Evolutionary conservation across 495 filamentous ascomycete species (phyloP), one percentile per base, ranked within the genome.

Genomic region (Hypomontagnella monticulosa): DNA sequence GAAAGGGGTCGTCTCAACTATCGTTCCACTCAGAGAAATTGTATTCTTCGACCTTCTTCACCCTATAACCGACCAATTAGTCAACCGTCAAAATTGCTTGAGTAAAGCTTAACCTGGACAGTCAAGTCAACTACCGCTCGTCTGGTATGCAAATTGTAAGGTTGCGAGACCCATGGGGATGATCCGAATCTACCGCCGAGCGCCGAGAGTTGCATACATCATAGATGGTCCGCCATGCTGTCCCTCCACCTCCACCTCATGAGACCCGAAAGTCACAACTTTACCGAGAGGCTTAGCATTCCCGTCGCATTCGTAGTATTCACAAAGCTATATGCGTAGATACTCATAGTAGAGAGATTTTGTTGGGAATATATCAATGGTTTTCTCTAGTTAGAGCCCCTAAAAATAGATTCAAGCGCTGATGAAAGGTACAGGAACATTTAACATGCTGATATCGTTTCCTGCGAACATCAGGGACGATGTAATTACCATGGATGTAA

Each of bases 191-290:
- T 44, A 4, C 27, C 38, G 12, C 33, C 14, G 48, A 40, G 18
- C 19, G 37, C 63, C 63, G 63, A 67, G 12, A 20, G 10, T 38
- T 52, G 63, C 63, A 66, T 61, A 30, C 42, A 48, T 46, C 19
- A 42, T 41, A 10, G 6, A 32, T 19, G 9, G 40, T 40, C 53
- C 14, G 33, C 48, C 19, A 44, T 53, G 23, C 23, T 27, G 6
- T 27, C 33, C 46, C 20, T 30, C 46, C 32, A 27, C 46, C 46
- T 49, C 12, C 46, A 8, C 20, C 30, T 19, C 30, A 36, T 15
- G 18, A 40, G 44, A n/a, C 49, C 11, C 34, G 2, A 42, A 15
- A 56, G 34, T 15, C 37, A 27, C 23, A 6, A 27, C 2, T 3
- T 2, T 27, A 27, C 23, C 23, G 23, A 27, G 23, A 27, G 23